Conservation (phyloP, 1,139 yeast species). For the Yamadazyma mexicana region DNA sequence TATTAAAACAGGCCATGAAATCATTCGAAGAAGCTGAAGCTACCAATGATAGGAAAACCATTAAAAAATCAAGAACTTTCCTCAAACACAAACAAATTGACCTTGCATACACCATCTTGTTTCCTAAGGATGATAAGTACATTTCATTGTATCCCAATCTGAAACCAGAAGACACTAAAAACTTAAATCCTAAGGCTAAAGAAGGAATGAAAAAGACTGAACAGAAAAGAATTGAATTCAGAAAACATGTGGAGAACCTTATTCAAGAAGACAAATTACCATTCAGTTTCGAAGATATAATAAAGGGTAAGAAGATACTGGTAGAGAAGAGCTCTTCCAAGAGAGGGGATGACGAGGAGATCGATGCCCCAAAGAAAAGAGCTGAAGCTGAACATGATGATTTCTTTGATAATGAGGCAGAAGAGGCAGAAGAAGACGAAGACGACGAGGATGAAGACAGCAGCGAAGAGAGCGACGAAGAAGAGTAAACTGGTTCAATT, state of each 20-base stretch:
- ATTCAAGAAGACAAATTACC: slow-evolving; percentile 55
- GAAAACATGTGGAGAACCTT: slow-evolving; percentile 51
- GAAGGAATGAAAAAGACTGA: slow-evolving; percentile 51
- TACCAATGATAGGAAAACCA: slow-evolving; percentile 49
- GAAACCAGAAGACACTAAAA: slow-evolving; percentile 28
- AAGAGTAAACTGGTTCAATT: no score
- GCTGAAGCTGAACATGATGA: slow-evolving; percentile 34
- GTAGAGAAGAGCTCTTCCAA: slow-evolving; percentile 14
- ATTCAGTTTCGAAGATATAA: slow-evolving; percentile 56
- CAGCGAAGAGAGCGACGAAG: neutral
- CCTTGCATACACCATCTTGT: slow-evolving; percentile 71
- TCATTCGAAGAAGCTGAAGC: slow-evolving; percentile 39
- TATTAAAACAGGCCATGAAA: slow-evolving; percentile 63
- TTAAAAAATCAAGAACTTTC: slow-evolving; percentile 52
- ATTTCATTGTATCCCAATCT: slow-evolving; percentile 68
- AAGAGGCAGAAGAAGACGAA: slow-evolving; percentile 6
- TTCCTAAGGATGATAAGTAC: slow-evolving; percentile 80
- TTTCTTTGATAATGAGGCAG: slow-evolving; percentile 27
- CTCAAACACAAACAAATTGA: slow-evolving; percentile 66
- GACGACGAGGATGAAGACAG: slow-evolving; percentile 6
- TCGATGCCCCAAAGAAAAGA: slow-evolving; percentile 39
- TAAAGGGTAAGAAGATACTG: slow-evolving; percentile 45
- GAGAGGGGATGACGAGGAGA: slow-evolving; percentile 25
- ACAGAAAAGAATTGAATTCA: slow-evolving; percentile 46
- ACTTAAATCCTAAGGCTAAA: slow-evolving; percentile 38